Conservation (phyloP, 2,329 filamentous ascomycete species). For the Blastomyces parvus region DNA sequence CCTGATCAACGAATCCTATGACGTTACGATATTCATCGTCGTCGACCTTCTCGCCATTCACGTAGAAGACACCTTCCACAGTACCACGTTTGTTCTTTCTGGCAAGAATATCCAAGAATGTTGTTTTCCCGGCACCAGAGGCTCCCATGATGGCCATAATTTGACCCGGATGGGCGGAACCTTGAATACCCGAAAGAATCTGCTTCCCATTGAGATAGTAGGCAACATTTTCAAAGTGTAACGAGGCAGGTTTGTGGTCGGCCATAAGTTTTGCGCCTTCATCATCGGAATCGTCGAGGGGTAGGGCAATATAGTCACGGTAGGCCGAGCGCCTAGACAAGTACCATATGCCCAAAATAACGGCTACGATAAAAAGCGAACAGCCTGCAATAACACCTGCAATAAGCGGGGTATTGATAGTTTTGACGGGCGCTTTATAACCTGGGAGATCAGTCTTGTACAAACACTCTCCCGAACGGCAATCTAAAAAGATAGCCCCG, state of each 20-base stretch:
- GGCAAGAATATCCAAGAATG: slow-evolving; percentile 89
- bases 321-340: slow-evolving; percentile 61
- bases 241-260: slow-evolving; percentile 80
- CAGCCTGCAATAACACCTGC: slow-evolving; percentile 82
- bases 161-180: slow-evolving; percentile 88
- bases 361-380: slow-evolving; percentile 77
- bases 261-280: slow-evolving; percentile 77
- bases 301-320: slow-evolving; percentile 59
- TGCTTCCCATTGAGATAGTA: slow-evolving; percentile 82
- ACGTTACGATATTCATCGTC: slow-evolving; percentile 83
- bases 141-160: slow-evolving; percentile 97
- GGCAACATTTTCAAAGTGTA: slow-evolving; percentile 80
- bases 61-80: slow-evolving; percentile 70
- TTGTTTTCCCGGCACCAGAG: slow-evolving; percentile 94
- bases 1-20: slow-evolving; percentile 94
- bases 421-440: slow-evolving; percentile 77
- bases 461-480: slow-evolving; percentile 80
- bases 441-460: slow-evolving; percentile 89
- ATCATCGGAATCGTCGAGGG: slow-evolving; percentile 81
- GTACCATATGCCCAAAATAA: slow-evolving; percentile 79
- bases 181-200: slow-evolving; percentile 70
- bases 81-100: slow-evolving; percentile 90
- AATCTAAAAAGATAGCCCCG: slow-evolving; percentile 72
- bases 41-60: slow-evolving; percentile 83
- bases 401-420: slow-evolving; percentile 94